Evolutionary conservation across 78 protist genomes (phyloP).

Genomic region (Acrasis kona): DNA sequence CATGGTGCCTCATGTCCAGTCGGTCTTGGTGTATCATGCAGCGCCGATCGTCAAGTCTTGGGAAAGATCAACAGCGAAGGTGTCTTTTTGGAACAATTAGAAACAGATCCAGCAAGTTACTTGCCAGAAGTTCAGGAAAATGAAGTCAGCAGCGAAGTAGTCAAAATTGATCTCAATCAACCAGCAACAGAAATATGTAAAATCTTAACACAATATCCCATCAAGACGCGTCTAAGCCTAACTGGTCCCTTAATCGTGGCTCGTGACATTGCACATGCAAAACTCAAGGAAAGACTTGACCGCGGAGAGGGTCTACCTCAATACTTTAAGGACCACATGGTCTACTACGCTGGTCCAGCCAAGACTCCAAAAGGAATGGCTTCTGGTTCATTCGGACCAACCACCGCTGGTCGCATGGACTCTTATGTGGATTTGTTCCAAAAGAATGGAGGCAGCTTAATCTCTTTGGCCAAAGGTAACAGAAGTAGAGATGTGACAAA

Average conservation of each 20-base stretch:
- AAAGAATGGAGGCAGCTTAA: slow-evolving; percentile 24
- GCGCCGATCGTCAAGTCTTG: slow-evolving; percentile 58
- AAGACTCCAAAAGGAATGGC: slow-evolving; percentile 65
- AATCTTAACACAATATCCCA: slow-evolving; percentile 16
- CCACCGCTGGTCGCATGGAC: slow-evolving; percentile 80
- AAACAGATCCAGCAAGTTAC: slow-evolving; percentile 39
- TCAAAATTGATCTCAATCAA: slow-evolving; percentile 52
- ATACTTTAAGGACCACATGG: slow-evolving; percentile 51
- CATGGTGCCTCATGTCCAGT: slow-evolving; percentile 74
- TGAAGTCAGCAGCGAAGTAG: slow-evolving; percentile 20
- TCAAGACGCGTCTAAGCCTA: slow-evolving; percentile 44
- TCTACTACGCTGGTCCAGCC: slow-evolving; percentile 73
- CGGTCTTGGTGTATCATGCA: slow-evolving; percentile 76
- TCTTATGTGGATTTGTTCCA: slow-evolving; percentile 50
- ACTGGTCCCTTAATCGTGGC: slow-evolving; percentile 76
- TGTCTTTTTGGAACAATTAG: slow-evolving; percentile 62
- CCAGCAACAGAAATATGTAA: slow-evolving; percentile 44
- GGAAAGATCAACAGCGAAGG: slow-evolving; percentile 61
- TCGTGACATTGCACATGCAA: slow-evolving; percentile 78
- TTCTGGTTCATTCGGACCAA: slow-evolving; percentile 71
- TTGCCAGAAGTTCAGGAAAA: slow-evolving; percentile 38
- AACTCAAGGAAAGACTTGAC: slow-evolving; percentile 38
- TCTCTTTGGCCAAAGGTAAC: slow-evolving; percentile 75
- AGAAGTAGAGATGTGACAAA: slow-evolving; percentile 48
- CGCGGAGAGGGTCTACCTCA: slow-evolving; percentile 33